Conservation (phyloP, 2,329 filamentous ascomycete genomes). For the Venturiaceae sp. region DNA sequence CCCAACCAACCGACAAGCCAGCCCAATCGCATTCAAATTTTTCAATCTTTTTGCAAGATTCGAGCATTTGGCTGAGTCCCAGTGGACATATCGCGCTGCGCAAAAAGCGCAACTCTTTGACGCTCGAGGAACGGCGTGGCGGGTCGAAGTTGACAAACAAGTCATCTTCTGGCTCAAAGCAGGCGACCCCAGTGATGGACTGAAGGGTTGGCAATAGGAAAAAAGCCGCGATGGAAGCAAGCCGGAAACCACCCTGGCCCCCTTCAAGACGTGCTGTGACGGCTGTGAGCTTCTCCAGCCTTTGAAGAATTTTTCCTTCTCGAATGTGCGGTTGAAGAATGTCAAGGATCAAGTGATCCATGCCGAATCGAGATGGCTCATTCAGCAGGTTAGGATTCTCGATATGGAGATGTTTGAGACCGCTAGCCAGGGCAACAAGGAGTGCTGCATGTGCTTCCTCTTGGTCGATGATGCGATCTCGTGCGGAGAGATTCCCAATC, state of each 20-base stretch:
- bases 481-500: neutral
- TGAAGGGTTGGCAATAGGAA: slow-evolving; percentile 6
- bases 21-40: slow-evolving; percentile 8
- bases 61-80: neutral
- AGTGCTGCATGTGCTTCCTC: slow-evolving; percentile 9
- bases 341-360: slow-evolving; percentile 7
- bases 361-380: slow-evolving; percentile 3
- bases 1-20: slow-evolving; percentile 7
- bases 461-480: neutral
- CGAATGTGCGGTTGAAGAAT: slow-evolving; percentile 1
- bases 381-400: neutral
- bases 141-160: slow-evolving; percentile 7
- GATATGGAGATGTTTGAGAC: slow-evolving; percentile 1
- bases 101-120: slow-evolving; percentile 2
- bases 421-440: neutral
- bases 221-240: slow-evolving; percentile 5
- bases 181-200: neutral
- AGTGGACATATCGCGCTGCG: slow-evolving; percentile 6
- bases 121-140: neutral
- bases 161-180: slow-evolving; percentile 9
- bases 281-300: neutral
- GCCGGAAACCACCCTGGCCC: slow-evolving; percentile 8
- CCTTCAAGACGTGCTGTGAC: slow-evolving; percentile 6
- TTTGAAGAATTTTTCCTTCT: neutral
- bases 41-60: slow-evolving; percentile 3